Evolutionary conservation across 768 basidiomycete species (phyloP).

Genomic region (Rhodosporidiobolus odoratus): DNA sequence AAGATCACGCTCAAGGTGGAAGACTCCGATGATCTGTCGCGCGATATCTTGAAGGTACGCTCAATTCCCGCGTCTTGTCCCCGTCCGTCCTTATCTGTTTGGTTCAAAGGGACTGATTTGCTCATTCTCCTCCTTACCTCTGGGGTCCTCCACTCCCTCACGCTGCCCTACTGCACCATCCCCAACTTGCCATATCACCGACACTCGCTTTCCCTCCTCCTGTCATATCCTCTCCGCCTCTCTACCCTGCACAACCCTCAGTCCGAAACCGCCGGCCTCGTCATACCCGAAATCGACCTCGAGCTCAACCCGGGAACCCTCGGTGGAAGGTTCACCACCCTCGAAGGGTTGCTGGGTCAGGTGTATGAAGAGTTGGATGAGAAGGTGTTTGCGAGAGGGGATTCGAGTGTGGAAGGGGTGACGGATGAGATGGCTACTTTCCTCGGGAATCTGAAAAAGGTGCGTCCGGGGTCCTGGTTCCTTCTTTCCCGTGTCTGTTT

Average conservation of each 20-base stretch:
- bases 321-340: constrained; percentile 93
- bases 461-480: constrained; percentile 46
- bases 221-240: neutral
- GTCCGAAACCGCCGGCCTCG: constrained; percentile 88
- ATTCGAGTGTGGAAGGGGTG: constrained; percentile 44
- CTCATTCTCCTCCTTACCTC: neutral
- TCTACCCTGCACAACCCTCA: constrained; percentile 44
- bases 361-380: constrained; percentile 89
- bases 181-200: too few relatives aligned
- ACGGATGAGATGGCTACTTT: constrained; percentile 64
- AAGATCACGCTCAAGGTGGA: constrained; percentile 81
- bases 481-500: neutral
- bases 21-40: constrained; percentile 81
- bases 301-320: constrained; percentile 86
- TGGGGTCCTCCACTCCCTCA: too few relatives aligned
- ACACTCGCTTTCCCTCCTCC: neutral
- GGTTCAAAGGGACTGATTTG: neutral
- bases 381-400: constrained; percentile 73
- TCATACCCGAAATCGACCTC: constrained; percentile 90
- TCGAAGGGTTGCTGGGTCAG: constrained; percentile 90
- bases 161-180: too few relatives aligned
- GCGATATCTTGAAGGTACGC: constrained; percentile 86
- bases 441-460: constrained; percentile 68
- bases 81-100: neutral
- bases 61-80: neutral